A percentile compares a stretch with the other conserved stretches of the same genome.
Conservation (phyloP, 2,329 filamentous ascomycete genomes). For the Pseudogymnoascus sp. region DNA sequence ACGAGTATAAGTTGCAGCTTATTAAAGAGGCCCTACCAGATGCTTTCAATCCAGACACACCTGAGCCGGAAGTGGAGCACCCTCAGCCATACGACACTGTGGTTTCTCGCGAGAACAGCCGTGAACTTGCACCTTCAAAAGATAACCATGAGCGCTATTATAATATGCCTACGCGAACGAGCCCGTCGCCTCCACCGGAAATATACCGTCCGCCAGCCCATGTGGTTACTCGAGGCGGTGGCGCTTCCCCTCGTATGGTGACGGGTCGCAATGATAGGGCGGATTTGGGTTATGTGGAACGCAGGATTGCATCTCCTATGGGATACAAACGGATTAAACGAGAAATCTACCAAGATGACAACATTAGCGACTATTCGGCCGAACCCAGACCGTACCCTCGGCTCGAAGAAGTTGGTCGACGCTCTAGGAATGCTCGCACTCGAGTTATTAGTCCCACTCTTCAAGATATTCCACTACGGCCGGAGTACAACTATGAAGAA, state of each 20-base stretch:
- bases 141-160: conserved; percentile 29
- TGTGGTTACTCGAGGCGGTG: not conserved
- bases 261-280: not conserved
- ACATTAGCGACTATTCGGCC: not conserved
- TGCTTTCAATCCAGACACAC: conserved; percentile 25
- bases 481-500: conserved; percentile 1
- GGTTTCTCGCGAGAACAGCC: not conserved
- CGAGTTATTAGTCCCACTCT: not conserved
- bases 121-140: conserved; percentile 23
- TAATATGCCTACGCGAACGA: conserved; percentile 1
- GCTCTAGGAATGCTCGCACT: not conserved
- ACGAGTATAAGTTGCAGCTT: conserved; percentile 46
- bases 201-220: not conserved
- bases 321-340: not conserved
- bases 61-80: not conserved
- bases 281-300: not conserved
- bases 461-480: not conserved
- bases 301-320: not conserved
- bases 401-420: not conserved
- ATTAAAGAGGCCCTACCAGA: conserved; percentile 45
- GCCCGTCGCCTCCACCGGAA: not conserved
- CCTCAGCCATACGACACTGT: not conserved
- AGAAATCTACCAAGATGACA: not conserved
- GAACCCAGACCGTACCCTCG: not conserved
- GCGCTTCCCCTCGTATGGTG: not conserved